Evolutionary conservation across 352 stramenopile species (phyloP).

Genomic region (Thalassiosira exigua): DNA sequence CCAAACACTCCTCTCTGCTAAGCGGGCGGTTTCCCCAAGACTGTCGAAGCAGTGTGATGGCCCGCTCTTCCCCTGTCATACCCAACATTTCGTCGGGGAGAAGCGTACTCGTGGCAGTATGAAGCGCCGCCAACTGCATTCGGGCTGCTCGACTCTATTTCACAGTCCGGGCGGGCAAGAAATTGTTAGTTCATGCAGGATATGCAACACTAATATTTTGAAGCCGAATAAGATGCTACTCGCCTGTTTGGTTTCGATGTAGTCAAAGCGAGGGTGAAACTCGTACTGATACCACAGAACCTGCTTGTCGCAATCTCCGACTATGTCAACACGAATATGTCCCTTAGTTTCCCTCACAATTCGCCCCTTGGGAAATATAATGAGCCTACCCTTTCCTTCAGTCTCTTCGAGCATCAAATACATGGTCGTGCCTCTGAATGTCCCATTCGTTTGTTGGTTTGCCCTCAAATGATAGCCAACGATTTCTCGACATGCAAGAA

Average conservation of each 20-base stretch:
- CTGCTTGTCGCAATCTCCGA: conserved; percentile 21
- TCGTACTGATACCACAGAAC: conserved; percentile 39
- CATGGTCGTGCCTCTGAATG: conserved; percentile 34
- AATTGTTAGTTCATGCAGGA: too few relatives aligned
- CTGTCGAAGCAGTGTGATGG: conserved; percentile 42
- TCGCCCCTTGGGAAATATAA: conserved; percentile 49
- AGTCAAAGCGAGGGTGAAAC: conserved; percentile 47
- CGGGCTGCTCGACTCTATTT: conserved; percentile 37
- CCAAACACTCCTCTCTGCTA: conserved; percentile 14
- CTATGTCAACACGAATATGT: conserved; percentile 25
- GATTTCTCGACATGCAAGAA: conserved; percentile 37
- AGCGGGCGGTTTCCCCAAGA: conserved; percentile 32
- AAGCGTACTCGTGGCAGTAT: conserved; percentile 45
- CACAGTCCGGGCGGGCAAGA: too few relatives aligned
- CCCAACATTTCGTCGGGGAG: conserved; percentile 39
- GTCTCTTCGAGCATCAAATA: conserved; percentile 44
- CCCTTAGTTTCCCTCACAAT: conserved; percentile 19
- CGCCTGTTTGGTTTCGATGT: too few relatives aligned
- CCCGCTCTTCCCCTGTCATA: conserved; percentile 55
- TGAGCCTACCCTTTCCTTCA: conserved; percentile 7
- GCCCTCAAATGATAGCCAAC: conserved; percentile 36
- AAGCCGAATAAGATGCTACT: too few relatives aligned
- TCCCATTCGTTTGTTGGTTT: conserved; percentile 33
- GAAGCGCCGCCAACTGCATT: conserved; percentile 53
- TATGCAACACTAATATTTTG: too few relatives aligned